A percentile compares a stretch with the other conserved stretches of the same genome.
Conservation (phyloP, 2,329 filamentous ascomycete genomes). For the Paecilomyces formosus region DNA sequence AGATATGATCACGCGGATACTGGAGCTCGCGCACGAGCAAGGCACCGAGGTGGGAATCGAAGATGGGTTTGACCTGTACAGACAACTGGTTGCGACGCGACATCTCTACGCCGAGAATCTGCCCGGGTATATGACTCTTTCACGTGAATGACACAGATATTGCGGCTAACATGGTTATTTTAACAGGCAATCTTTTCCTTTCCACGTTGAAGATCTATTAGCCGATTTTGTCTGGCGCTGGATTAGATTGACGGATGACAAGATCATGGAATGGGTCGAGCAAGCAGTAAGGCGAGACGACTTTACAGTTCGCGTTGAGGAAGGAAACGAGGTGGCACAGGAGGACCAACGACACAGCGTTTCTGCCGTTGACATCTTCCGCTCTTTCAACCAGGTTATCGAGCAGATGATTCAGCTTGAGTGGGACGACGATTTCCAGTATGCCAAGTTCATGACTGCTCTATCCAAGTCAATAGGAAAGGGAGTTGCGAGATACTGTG, state of each 20-base stretch:
- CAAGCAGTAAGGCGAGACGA: conserved; percentile 84
- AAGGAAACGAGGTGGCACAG: conserved; percentile 54
- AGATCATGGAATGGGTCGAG: conserved; percentile 76
- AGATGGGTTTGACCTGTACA: conserved; percentile 92
- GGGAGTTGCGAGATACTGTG: conserved; percentile 83
- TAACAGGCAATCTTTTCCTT: conserved; percentile 61
- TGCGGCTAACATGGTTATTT: conserved; percentile 4
- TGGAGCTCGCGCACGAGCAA: conserved; percentile 62
- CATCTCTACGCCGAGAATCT: conserved; percentile 70
- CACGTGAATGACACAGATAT: background rate
- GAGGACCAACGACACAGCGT: conserved; percentile 87
- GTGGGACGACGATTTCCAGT: conserved; percentile 89
- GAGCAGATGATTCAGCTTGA: conserved; percentile 79
- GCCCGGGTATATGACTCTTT: conserved; percentile 40
- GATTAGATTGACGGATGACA: conserved; percentile 73
- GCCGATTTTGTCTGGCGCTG: conserved; percentile 95
- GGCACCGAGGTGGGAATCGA: conserved; percentile 74
- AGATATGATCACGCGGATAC: conserved; percentile 74
- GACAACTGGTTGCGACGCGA: conserved; percentile 76
- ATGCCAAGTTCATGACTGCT: conserved; percentile 95
- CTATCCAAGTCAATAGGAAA: conserved; percentile 76
- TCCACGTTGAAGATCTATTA: conserved; percentile 77
- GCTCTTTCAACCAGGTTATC: conserved; percentile 84
- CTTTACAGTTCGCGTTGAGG: conserved; percentile 66
- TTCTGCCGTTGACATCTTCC: conserved; percentile 88